Evolutionary conservation across 2,329 filamentous ascomycete species (phyloP).

Genomic region (Alternaria dauci): DNA sequence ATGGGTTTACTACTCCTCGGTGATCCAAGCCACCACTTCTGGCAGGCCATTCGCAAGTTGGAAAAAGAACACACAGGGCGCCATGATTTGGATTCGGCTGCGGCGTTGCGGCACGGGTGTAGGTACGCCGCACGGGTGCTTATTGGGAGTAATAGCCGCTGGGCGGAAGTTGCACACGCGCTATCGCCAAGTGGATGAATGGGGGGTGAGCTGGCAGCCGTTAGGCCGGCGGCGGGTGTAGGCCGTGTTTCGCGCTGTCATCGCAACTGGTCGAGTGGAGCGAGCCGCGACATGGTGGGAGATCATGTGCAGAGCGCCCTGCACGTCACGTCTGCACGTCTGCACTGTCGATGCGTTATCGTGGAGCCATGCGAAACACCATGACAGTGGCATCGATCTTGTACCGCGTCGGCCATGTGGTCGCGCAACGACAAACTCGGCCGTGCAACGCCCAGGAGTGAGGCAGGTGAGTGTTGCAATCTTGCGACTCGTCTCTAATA

Average conservation of each 20-base stretch:
- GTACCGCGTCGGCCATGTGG: slow-evolving; percentile 13
- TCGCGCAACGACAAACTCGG: slow-evolving; percentile 8
- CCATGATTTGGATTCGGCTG: slow-evolving; percentile 19
- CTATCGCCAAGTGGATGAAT: slow-evolving; percentile 8
- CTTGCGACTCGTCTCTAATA: slow-evolving; percentile 12
- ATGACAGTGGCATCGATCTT: slow-evolving; percentile 1
- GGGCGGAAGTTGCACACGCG: slow-evolving; percentile 10
- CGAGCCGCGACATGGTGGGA: neutral
- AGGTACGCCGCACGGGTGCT: slow-evolving; percentile 12
- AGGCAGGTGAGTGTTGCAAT: slow-evolving; percentile 21
- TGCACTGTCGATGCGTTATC: slow-evolving; percentile 1
- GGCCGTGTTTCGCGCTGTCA: slow-evolving; percentile 1
- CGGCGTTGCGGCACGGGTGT: slow-evolving; percentile 20
- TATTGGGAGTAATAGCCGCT: slow-evolving; percentile 31
- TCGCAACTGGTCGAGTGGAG: slow-evolving; percentile 1
- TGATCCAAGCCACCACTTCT: neutral
- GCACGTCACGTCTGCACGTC: neutral
- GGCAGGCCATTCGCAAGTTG: slow-evolving; percentile 9
- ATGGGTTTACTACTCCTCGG: neutral
- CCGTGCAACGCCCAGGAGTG: slow-evolving; percentile 11
- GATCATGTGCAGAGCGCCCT: slow-evolving; percentile 2
- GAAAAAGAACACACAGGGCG: neutral
- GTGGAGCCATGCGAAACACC: slow-evolving; percentile 4
- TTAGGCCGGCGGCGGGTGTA: slow-evolving; percentile 1
- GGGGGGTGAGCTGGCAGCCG: slow-evolving; percentile 2